Conservation (phyloP, 2,329 filamentous ascomycete species). For the Cladophialophora psammophila region DNA sequence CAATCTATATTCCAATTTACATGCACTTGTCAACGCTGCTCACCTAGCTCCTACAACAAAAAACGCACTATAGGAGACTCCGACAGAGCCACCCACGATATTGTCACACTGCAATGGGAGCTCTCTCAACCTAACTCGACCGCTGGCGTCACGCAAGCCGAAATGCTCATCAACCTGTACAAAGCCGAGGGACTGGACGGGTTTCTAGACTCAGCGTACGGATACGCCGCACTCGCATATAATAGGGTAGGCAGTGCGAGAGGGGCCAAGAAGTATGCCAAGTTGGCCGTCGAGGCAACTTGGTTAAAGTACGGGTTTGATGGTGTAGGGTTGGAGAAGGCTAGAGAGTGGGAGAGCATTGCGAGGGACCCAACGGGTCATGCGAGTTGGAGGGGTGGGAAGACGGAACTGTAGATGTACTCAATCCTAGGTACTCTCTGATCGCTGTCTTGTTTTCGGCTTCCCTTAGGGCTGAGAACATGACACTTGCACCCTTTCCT, state of each 20-base stretch:
- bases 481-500: too few species aligned
- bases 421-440: too few species aligned
- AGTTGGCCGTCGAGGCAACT: constrained; percentile 29
- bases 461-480: too few species aligned
- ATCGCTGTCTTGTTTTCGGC: too few species aligned
- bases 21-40: constrained; percentile 33
- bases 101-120: constrained; percentile 22
- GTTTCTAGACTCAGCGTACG: constrained; percentile 33
- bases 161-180: constrained; percentile 30
- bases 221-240: constrained; percentile 33
- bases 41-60: not conserved
- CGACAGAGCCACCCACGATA: constrained; percentile 26
- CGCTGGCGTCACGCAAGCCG: constrained; percentile 27
- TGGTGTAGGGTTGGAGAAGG: not conserved
- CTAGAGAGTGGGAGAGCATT: constrained; percentile 10
- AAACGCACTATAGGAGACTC: not conserved
- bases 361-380: constrained; percentile 1
- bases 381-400: constrained; percentile 12
- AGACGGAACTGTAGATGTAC: not conserved
- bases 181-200: constrained; percentile 27
- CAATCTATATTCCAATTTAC: constrained; percentile 30
- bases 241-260: constrained; percentile 30
- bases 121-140: constrained; percentile 21
- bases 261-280: constrained; percentile 34
- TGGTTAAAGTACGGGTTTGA: constrained; percentile 25